Percentiles rank a stretch among this genome's conserved stretches.
These are phyloP conservation scores for Ganoderma resinaceum DNA, from an alignment of 1,284 basidiomycete genomes.

Conservation along the genomic window DNA sequence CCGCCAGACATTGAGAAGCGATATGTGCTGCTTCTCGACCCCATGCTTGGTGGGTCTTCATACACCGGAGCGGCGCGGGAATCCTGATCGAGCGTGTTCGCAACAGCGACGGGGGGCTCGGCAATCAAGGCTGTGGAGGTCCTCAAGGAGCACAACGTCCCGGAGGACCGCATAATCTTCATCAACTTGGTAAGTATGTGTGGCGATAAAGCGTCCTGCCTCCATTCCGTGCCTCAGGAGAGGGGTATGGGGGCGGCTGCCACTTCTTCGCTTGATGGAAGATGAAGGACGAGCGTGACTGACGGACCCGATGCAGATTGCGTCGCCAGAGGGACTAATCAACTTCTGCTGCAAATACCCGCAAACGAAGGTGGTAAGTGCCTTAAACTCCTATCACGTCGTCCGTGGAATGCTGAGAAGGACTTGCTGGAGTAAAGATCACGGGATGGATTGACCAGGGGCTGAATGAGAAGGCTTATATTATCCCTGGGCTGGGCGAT, in stretches of 20 bases:
- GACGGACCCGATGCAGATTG: slow-evolving; percentile 64
- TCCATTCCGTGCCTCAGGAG: not conserved
- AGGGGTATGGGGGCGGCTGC: not conserved
- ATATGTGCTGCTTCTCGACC: slow-evolving; percentile 95
- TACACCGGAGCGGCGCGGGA: no score
- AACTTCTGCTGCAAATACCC: slow-evolving; percentile 87
- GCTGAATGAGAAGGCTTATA: slow-evolving; percentile 90
- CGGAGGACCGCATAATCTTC: slow-evolving; percentile 93
- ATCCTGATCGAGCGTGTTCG: not conserved
- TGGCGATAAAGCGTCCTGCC: slow-evolving; percentile 27
- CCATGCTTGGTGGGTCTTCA: slow-evolving; percentile 85
- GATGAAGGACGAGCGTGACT: not conserved
- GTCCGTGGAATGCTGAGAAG: slow-evolving; percentile 12
- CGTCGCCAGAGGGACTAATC: slow-evolving; percentile 90
- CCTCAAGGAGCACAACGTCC: slow-evolving; percentile 88
- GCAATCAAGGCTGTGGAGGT: slow-evolving; percentile 98
- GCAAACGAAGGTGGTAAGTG: slow-evolving; percentile 79
- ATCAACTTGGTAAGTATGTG: slow-evolving; percentile 84
- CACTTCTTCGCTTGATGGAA: not conserved
- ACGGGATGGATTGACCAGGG: slow-evolving; percentile 98
- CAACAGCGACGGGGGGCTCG: slow-evolving; percentile 91
- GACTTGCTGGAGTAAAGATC: slow-evolving; percentile 54
- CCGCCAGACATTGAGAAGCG: slow-evolving; percentile 92
- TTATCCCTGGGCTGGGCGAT: slow-evolving; percentile 90
- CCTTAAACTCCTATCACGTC: not conserved